A percentile compares a stretch with the other conserved stretches of the same genome.
Evolutionary conservation across 179 eudicot species (phyloP).

Genomic region (Spergularia azorica): DNA sequence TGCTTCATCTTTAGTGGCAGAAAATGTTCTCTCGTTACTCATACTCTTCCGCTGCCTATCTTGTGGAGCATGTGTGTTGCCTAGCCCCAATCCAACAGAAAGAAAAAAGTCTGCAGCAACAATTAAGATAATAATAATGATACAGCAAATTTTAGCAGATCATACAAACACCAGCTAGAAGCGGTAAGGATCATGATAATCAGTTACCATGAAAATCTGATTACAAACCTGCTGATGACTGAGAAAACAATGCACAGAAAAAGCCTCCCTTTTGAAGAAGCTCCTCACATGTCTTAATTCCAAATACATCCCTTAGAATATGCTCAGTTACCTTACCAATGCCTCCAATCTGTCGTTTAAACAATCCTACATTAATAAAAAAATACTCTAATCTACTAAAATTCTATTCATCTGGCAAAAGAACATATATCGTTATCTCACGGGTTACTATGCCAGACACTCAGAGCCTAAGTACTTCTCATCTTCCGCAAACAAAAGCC

Average conservation of each 20-base stretch:
- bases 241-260: slow-evolving; percentile 87
- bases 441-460: not conserved
- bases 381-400: not conserved
- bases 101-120: slow-evolving; percentile 80
- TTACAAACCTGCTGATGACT: slow-evolving; percentile 71
- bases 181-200: not conserved
- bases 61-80: slow-evolving; percentile 77
- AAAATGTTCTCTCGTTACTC: slow-evolving; percentile 94
- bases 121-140: not conserved
- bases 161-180: not conserved
- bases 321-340: slow-evolving; percentile 97
- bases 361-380: not conserved
- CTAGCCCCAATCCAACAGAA: slow-evolving; percentile 87
- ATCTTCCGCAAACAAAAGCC: not conserved
- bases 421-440: not conserved
- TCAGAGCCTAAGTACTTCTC: not conserved
- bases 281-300: slow-evolving; percentile 78
- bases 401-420: not conserved
- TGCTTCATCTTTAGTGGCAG: slow-evolving; percentile 62
- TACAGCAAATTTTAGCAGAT: not conserved
- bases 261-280: slow-evolving; percentile 74
- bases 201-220: not conserved
- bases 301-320: slow-evolving; percentile 71
- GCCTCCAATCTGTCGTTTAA: slow-evolving; percentile 73
- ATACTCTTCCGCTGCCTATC: slow-evolving; percentile 72